phyloP scores from a whole-genome alignment of 2,329 filamentous ascomycete genomes.

The Scedosporium apiospermum region DNA sequence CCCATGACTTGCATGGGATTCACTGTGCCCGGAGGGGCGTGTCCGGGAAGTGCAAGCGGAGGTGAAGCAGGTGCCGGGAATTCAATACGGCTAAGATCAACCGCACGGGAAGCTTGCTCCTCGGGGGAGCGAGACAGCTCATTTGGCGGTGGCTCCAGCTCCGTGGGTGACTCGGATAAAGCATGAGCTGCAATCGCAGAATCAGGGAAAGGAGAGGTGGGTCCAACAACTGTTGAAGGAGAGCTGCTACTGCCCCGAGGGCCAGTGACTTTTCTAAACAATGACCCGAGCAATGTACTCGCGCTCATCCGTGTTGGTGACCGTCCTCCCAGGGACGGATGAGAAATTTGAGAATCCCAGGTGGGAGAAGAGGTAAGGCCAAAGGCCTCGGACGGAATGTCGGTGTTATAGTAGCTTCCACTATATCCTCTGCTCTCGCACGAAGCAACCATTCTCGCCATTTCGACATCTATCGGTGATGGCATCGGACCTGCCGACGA shows the following conservation, averaged over 20 bases:
- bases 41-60: slow-evolving; percentile 18
- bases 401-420: slow-evolving; percentile 9
- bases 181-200: slow-evolving; percentile 3
- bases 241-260: slow-evolving; percentile 5
- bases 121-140: background rate
- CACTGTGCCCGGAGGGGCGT: slow-evolving; percentile 35
- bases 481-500: background rate
- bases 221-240: background rate
- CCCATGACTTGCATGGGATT: slow-evolving; percentile 47
- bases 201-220: background rate
- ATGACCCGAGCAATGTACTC: background rate
- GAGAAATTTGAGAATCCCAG: slow-evolving; percentile 1
- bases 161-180: slow-evolving; percentile 10
- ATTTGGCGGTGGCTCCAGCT: background rate
- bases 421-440: slow-evolving; percentile 5
- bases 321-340: slow-evolving; percentile 1
- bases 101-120: background rate
- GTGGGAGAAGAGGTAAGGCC: slow-evolving; percentile 1
- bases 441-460: slow-evolving; percentile 3
- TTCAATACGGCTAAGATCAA: slow-evolving; percentile 6
- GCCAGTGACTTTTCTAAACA: slow-evolving; percentile 3
- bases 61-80: slow-evolving; percentile 3
- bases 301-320: slow-evolving; percentile 6
- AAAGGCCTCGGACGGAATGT: slow-evolving; percentile 10
- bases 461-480: slow-evolving; percentile 1